Percentiles rank a stretch among this genome's conserved stretches.
Conservation (phyloP, 2,329 filamentous ascomycete species). For the Diaporthe eres region DNA sequence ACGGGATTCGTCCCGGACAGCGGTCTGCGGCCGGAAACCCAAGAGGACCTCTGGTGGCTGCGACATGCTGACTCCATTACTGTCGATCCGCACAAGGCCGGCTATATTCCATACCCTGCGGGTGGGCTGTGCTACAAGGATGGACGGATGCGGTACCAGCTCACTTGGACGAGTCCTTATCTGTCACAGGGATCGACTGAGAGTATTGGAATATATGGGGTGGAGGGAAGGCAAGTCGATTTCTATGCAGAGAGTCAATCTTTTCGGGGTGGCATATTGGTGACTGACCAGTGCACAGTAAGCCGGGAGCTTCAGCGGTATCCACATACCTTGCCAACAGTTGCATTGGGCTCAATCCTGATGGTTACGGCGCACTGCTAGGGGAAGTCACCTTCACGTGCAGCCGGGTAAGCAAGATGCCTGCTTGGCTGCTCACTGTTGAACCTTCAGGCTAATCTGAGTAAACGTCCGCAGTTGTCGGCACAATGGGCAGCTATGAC, state of each 20-base stretch:
- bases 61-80: constrained; percentile 60
- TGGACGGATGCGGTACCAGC: constrained; percentile 57
- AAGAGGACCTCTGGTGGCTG: constrained; percentile 56
- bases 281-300: constrained; percentile 49
- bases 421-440: too few species aligned
- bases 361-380: constrained; percentile 59
- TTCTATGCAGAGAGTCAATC: accelerated
- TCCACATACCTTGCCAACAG: constrained; percentile 60
- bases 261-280: neutral
- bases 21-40: constrained; percentile 52
- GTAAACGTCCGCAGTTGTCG: constrained; percentile 49
- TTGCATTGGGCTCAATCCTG: constrained; percentile 56
- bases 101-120: constrained; percentile 62
- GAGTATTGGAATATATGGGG: constrained; percentile 47
- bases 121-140: constrained; percentile 61
- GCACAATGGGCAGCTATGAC: constrained; percentile 58
- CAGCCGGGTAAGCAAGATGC: constrained; percentile 50
- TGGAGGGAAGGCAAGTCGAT: constrained; percentile 53
- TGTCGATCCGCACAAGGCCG: constrained; percentile 63
- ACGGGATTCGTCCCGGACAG: constrained; percentile 53
- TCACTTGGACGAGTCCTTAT: constrained; percentile 60
- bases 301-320: constrained; percentile 61
- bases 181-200: constrained; percentile 56
- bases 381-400: constrained; percentile 61
- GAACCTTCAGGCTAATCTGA: neutral